Evolutionary conservation across 805 yeast genomes (phyloP), one percentile per base, ranked within the genome.

Genomic region (Monosporozyma siamensis): DNA sequence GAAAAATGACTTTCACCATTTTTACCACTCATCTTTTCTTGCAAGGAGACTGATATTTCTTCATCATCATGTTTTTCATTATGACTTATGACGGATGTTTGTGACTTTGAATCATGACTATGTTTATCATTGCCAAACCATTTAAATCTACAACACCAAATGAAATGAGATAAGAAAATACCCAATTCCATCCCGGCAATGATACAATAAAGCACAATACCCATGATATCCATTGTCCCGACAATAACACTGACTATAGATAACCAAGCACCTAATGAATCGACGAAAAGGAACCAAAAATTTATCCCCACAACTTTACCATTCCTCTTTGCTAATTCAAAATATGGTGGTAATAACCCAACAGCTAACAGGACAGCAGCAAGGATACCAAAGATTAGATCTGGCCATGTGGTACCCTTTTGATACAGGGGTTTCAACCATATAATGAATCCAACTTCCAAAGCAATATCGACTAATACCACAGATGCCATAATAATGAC

Each of bases 231-330:
- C 56, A 83, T 54, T 29, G 70, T 68, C 3, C 81, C 92, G 22
- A 80, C 70, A 1, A 68, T 64, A 47, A 72, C 70, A 59, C 85
- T 77, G 25, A 74, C 63, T 63, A 84, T 72, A 10, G 94, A 83
- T 50, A 86, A 77, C 34, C 85, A 61, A 0, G 97, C 96, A 7
- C 97, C 97, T 21, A 75, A 48, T 4, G 84, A 75, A 59, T 90
- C 97, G 65, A 89, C 64, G 4, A 70, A 54, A 44, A 90, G 67
- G 49, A 90, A 90, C 3, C 82, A 50, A 55, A 90, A 88, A 58
- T 88, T 88, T 54, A 90, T 82, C 0, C 97, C 97, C 3, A 88
- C 78, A 3, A 90, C 97, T 27, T 82, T 66, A 1, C 97, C 97
- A 40, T 75, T 61, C 48, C 95, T 70, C 55, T 86, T 84, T 25